Percentiles rank a stretch among this genome's conserved stretches.
These are phyloP conservation scores for Silene coronaria DNA, from an alignment of 179 eudicot genomes.

Conservation along the genomic window DNA sequence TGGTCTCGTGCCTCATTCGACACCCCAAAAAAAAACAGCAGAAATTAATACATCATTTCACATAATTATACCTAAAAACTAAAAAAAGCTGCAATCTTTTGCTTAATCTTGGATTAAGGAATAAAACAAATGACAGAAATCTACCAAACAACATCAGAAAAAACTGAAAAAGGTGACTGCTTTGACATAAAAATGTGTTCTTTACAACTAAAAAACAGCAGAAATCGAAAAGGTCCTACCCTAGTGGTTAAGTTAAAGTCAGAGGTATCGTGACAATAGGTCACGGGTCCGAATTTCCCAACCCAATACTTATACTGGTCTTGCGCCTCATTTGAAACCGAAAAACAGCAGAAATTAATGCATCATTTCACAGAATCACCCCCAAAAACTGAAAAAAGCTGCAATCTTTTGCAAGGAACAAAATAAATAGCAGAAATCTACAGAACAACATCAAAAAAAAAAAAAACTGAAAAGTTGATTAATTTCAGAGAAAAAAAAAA, in stretches of 20 bases:
- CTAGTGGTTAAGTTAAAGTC: too few species aligned
- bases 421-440: background rate
- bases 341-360: too few species aligned
- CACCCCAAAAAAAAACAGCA: too few species aligned
- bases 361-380: background rate
- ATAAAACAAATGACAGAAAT: background rate
- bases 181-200: background rate
- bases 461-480: background rate
- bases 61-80: background rate
- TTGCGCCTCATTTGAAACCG: too few species aligned
- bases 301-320: too few species aligned
- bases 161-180: background rate
- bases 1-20: too few species aligned
- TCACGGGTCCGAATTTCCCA: too few species aligned
- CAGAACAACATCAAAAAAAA: background rate
- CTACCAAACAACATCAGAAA: background rate
- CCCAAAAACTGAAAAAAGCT: background rate
- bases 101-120: background rate
- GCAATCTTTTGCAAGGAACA: background rate
- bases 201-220: background rate
- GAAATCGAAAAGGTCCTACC: too few species aligned
- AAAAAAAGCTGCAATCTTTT: background rate
- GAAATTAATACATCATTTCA: background rate
- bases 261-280: too few species aligned
- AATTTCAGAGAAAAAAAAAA: background rate